A percentile compares a stretch with the other conserved stretches of the same genome.
phyloP scores from a whole-genome alignment of 2,329 filamentous ascomycete species.

The Triangularia setosa region DNA sequence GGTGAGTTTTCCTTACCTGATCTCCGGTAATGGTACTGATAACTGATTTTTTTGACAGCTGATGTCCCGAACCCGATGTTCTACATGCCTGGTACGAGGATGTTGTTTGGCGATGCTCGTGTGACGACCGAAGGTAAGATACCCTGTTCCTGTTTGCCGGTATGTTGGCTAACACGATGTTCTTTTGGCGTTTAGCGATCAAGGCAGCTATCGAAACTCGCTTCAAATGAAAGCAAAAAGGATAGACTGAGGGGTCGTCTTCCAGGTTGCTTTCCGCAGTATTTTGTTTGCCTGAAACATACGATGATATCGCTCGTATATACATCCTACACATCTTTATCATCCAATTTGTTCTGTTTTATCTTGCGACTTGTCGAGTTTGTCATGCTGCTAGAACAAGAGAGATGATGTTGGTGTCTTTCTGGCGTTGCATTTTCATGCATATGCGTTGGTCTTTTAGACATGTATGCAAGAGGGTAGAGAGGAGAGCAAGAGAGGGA shows the following conservation, averaged over 20 bases:
- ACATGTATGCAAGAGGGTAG: background rate
- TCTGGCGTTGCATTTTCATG: background rate
- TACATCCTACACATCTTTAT: background rate
- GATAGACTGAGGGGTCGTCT: background rate
- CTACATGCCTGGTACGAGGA: constrained; percentile 82
- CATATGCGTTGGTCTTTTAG: background rate
- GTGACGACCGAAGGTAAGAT: constrained; percentile 70
- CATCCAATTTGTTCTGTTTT: background rate
- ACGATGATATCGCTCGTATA: background rate
- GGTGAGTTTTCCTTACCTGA: constrained; percentile 46
- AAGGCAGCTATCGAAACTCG: constrained; percentile 33
- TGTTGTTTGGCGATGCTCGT: constrained; percentile 90
- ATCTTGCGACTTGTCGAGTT: background rate
- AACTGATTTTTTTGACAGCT: constrained; percentile 44
- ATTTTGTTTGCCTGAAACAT: background rate
- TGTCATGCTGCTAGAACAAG: background rate
- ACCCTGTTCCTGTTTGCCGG: background rate
- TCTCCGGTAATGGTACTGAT: background rate
- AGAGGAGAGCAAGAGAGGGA: background rate
- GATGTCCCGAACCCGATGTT: constrained; percentile 94
- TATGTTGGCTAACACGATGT: constrained; percentile 3
- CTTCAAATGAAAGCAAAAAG: constrained; percentile 15
- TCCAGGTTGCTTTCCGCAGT: background rate
- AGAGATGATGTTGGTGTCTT: background rate
- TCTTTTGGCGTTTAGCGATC: constrained; percentile 22